phyloP scores from a whole-genome alignment of 257 asterid genomes.

The Nicotiana tomentosiformis region DNA sequence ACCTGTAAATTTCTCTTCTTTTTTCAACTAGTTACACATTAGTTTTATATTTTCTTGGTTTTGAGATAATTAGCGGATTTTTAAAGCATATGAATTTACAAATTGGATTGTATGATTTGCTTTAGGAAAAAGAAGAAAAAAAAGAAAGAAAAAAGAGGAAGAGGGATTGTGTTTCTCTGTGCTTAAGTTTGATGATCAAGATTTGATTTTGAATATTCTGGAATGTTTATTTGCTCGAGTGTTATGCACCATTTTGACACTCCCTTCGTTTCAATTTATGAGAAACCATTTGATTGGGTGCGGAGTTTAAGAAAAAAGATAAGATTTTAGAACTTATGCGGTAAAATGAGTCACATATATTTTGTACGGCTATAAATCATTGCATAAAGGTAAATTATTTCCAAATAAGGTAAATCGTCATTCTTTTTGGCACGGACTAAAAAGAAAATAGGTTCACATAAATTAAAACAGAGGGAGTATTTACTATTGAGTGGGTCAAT shows the following conservation, averaged over 20 bases:
- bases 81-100: neutral
- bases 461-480: neutral
- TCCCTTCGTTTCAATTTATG: too few relatives aligned
- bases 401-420: too few relatives aligned
- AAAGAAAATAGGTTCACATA: too few relatives aligned
- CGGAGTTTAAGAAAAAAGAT: too few relatives aligned
- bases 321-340: too few relatives aligned
- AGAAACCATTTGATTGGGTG: too few relatives aligned
- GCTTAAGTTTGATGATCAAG: neutral
- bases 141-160: neutral
- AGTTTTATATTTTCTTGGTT: neutral
- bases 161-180: neutral
- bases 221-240: neutral
- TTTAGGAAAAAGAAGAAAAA: neutral
- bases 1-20: conserved; percentile 47
- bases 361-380: too few relatives aligned
- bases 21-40: neutral
- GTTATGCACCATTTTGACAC: neutral
- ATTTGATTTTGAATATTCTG: neutral
- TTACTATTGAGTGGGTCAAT: neutral
- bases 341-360: too few relatives aligned
- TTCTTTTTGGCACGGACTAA: too few relatives aligned
- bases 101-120: neutral
- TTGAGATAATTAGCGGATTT: neutral
- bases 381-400: too few relatives aligned